Evolutionary conservation across 257 asterid genomes (phyloP).

Genomic region (Scutellaria baicalensis): DNA sequence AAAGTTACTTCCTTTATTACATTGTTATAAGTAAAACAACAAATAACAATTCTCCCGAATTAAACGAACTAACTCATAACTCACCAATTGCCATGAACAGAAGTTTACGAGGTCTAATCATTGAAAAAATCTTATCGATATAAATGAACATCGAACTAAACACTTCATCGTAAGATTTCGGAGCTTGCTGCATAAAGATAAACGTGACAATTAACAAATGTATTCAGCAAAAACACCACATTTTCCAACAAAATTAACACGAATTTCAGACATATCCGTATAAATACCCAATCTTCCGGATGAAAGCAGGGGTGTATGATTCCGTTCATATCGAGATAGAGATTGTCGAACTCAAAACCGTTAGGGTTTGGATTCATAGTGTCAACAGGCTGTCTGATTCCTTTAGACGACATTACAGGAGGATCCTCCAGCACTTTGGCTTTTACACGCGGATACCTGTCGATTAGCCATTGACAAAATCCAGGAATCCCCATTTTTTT

Average conservation of each 20-base stretch:
- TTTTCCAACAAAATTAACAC: neutral
- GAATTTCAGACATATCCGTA: neutral
- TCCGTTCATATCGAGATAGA: constrained; percentile 62
- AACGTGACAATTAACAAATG: neutral
- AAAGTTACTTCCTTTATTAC: neutral
- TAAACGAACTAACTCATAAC: constrained; percentile 5
- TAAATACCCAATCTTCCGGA: constrained; percentile 44
- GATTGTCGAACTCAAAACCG: constrained; percentile 51
- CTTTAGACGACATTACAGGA: too few relatives aligned
- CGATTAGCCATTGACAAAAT: constrained; percentile 47
- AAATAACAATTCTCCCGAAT: neutral
- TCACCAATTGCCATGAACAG: constrained; percentile 63
- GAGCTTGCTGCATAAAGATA: constrained; percentile 28
- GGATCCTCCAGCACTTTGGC: constrained; percentile 19
- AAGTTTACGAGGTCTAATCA: constrained; percentile 56
- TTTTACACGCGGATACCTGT: constrained; percentile 30
- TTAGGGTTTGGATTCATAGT: constrained; percentile 21
- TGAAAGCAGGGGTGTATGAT: constrained; percentile 69
- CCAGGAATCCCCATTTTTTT: constrained; percentile 52
- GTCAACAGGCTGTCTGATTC: too few relatives aligned
- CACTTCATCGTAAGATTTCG: constrained; percentile 44
- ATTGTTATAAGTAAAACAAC: neutral
- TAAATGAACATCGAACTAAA: constrained; percentile 43
- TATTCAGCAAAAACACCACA: neutral
- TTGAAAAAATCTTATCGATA: constrained; percentile 43